phyloP scores from a whole-genome alignment of 2,329 filamentous ascomycete species.

The Aspergillus fructus region DNA sequence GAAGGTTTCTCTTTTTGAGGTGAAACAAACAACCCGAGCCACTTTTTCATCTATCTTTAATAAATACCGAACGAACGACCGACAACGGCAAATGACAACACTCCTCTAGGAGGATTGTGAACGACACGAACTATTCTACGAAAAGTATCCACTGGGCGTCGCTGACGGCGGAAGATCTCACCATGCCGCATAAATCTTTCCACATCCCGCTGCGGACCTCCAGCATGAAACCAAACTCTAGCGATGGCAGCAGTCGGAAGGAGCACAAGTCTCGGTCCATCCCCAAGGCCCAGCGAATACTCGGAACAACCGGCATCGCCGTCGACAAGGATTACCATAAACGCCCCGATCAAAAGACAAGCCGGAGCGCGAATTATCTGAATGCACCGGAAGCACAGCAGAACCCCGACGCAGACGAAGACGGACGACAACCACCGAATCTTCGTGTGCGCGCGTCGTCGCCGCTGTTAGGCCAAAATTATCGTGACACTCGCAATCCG shows the following conservation, averaged over 20 bases:
- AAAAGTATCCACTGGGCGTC: background rate
- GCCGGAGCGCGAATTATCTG: conserved; percentile 39
- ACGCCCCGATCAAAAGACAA: conserved; percentile 25
- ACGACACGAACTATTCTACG: background rate
- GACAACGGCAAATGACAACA: background rate
- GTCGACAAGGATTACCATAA: conserved; percentile 22
- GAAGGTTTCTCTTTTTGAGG: conserved; percentile 8
- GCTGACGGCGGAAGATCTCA: background rate
- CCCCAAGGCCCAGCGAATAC: conserved; percentile 34
- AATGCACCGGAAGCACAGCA: conserved; percentile 41
- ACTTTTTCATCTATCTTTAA: background rate
- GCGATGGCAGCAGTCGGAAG: conserved; percentile 15
- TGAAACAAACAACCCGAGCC: conserved; percentile 1
- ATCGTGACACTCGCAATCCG: conserved; percentile 27
- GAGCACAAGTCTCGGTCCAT: conserved; percentile 20
- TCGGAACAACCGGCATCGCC: conserved; percentile 30
- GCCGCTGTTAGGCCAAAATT: conserved; percentile 44
- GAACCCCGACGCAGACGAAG: conserved; percentile 20
- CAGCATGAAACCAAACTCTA: conserved; percentile 15
- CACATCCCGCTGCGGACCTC: conserved; percentile 19
- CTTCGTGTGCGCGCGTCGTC: conserved; percentile 48
- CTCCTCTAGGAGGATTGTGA: background rate
- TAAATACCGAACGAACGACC: background rate
- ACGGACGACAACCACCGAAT: conserved; percentile 23
- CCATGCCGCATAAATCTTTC: conserved; percentile 16